A percentile compares a stretch with the other conserved stretches of the same genome.
These are phyloP conservation scores for Leucocoprinus leucothites DNA, from an alignment of 768 basidiomycete genomes.

Conservation along the genomic window DNA sequence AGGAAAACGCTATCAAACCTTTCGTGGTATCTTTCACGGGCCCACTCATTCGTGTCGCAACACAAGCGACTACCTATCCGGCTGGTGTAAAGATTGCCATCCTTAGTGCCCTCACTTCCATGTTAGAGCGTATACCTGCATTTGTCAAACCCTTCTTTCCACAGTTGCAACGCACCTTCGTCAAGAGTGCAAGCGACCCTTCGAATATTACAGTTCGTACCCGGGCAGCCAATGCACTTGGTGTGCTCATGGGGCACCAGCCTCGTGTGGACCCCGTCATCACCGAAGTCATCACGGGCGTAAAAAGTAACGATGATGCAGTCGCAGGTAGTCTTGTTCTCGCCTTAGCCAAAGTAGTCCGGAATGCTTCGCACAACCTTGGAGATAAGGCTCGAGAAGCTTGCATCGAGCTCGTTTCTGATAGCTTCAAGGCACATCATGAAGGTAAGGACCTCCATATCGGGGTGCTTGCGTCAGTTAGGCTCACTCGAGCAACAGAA, in stretches of 20 bases:
- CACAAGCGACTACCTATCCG: slow-evolving; percentile 85
- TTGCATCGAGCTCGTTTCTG: slow-evolving; percentile 71
- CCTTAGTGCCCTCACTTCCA: slow-evolving; percentile 77
- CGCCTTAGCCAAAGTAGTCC: slow-evolving; percentile 74
- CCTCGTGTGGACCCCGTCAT: slow-evolving; percentile 92
- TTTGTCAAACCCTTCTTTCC: slow-evolving; percentile 99
- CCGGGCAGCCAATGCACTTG: slow-evolving; percentile 81
- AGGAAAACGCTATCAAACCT: slow-evolving; percentile 82
- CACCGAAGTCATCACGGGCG: slow-evolving; percentile 74
- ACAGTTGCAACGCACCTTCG: slow-evolving; percentile 93
- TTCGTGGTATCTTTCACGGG: slow-evolving; percentile 96
- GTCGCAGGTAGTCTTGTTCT: slow-evolving; percentile 74
- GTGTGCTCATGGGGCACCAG: slow-evolving; percentile 86
- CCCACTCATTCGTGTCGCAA: slow-evolving; percentile 92
- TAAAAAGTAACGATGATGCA: slow-evolving; percentile 57
- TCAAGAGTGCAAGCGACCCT: slow-evolving; percentile 86
- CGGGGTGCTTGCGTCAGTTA: neutral
- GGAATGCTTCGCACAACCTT: slow-evolving; percentile 67
- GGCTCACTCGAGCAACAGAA: slow-evolving; percentile 39
- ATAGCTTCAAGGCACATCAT: slow-evolving; percentile 73
- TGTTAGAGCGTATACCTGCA: slow-evolving; percentile 81
- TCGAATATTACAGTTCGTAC: slow-evolving; percentile 76
- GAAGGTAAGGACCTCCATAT: slow-evolving; percentile 45
- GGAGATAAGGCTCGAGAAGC: slow-evolving; percentile 72
- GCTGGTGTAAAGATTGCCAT: slow-evolving; percentile 93